A percentile compares a stretch with the other conserved stretches of the same genome.
Evolutionary conservation across 306 rosid genomes (phyloP).

Genomic region (Vicia sativa): DNA sequence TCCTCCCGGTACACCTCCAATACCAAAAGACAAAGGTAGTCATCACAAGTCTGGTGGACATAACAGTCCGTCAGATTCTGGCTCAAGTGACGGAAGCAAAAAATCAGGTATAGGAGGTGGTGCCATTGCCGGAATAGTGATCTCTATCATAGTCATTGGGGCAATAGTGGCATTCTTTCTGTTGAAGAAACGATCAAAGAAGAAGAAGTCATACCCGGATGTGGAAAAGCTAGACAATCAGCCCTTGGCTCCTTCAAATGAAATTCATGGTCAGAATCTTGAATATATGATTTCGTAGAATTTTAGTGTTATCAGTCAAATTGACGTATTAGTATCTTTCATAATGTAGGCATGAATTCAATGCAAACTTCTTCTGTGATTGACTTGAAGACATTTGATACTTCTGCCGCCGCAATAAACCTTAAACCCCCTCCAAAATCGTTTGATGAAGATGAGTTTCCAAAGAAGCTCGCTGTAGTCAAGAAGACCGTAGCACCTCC

Average conservation of each 20-base stretch:
- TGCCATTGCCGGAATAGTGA: constrained; percentile 87
- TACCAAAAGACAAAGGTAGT: constrained; percentile 44
- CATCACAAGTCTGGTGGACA: constrained; percentile 62
- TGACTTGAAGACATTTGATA: constrained; percentile 66
- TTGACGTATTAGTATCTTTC: constrained; percentile 23
- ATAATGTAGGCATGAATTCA: constrained; percentile 73
- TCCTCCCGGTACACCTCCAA: constrained; percentile 93
- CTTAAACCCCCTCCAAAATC: constrained; percentile 99
- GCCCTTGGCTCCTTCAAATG: constrained; percentile 68
- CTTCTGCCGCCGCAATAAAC: constrained; percentile 55
- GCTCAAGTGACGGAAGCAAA: constrained; percentile 54
- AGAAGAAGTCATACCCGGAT: constrained; percentile 58
- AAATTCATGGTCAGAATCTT: constrained; percentile 62
- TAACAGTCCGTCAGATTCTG: constrained; percentile 48
- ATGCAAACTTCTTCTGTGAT: constrained; percentile 54
- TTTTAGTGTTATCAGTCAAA: constrained; percentile 19
- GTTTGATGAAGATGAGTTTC: constrained; percentile 70
- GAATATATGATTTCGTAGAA: neutral
- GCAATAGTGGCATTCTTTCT: constrained; percentile 76
- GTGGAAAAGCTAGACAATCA: constrained; percentile 69
- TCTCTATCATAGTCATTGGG: constrained; percentile 76
- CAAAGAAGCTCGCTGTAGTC: constrained; percentile 54
- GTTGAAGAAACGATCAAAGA: constrained; percentile 67
- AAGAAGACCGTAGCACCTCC: constrained; percentile 62
- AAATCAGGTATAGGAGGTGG: constrained; percentile 94